Evolutionary conservation across 805 yeast genomes (phyloP), one percentile per base, ranked within the genome.

Genomic region (Lipomyces oligophaga): DNA sequence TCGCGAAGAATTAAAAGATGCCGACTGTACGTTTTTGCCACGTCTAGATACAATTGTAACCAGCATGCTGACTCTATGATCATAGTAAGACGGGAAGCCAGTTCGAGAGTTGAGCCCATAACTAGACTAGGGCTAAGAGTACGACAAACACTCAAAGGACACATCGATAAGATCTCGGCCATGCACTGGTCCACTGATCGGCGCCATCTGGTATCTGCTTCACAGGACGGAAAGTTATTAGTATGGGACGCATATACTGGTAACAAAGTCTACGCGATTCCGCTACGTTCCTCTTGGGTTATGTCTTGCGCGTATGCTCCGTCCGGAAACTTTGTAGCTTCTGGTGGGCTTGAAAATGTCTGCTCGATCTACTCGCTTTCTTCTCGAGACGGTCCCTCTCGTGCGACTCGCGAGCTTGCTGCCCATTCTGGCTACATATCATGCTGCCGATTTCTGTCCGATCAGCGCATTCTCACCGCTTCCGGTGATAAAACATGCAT

Each of bases 401-500:
- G 49, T 8, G 34, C 45, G 8, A 41, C 54, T 7, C 45, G 54
- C 26, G 62, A 57, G 24, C 48, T 59, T 4, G 18, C 55, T 5
- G 93, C 93, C 1, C 96, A 89, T 65, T 73, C 78, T 5, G 90
- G 93, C 37, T 89, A 87, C 61, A 77, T 89, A 4, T 79, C 90
- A 0, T 86, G 80, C 55, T 72, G 85, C 52, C 80, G 78, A 38
- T 89, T 87, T 60, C 46, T 82, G n/a, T 69, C 71, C 44, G 76
- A 81, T 50, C 65, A 72, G 4, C 70, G 69, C 24, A 62, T 86
- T 0, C 59, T 87, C 15, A 84, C 95, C 0, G 75, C 82, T 1
- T 80, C 89, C 33, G 96, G 95, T 2, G 97, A 88, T 63, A 77
- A 81, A 80, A 78, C 90, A 0, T 76, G 86, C 58, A 74, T 76